Evolutionary conservation across 768 basidiomycete species (phyloP).

Genomic region (Serendipita indica): DNA sequence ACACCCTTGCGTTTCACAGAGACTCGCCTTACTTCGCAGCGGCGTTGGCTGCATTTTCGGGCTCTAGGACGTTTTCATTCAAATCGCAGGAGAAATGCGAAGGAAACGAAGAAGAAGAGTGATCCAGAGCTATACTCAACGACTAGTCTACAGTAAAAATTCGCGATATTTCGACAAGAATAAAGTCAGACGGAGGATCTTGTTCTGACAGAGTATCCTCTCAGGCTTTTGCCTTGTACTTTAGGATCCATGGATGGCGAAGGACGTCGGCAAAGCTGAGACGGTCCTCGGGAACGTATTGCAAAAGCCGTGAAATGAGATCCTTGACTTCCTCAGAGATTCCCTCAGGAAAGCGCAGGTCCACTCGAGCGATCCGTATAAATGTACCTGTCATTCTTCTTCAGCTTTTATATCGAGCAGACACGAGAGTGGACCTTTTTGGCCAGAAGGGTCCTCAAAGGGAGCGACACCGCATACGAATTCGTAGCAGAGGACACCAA

Average conservation of each 20-base stretch:
- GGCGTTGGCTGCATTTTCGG: background rate
- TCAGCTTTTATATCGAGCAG: background rate
- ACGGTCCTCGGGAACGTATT: background rate
- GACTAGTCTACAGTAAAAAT: background rate
- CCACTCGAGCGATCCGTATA: slow-evolving; percentile 24
- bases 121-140: no score
- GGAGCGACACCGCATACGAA: slow-evolving; percentile 31
- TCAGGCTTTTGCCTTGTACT: background rate
- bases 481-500: slow-evolving; percentile 34
- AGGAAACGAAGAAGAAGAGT: background rate
- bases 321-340: slow-evolving; percentile 31
- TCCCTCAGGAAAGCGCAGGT: slow-evolving; percentile 25
- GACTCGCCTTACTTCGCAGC: background rate
- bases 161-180: background rate
- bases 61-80: background rate
- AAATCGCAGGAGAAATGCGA: background rate
- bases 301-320: slow-evolving; percentile 24
- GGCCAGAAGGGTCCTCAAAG: slow-evolving; percentile 26
- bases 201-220: background rate
- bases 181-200: background rate
- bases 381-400: slow-evolving; percentile 24
- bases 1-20: background rate
- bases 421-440: slow-evolving; percentile 8
- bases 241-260: slow-evolving; percentile 2
- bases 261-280: slow-evolving; percentile 1